These are phyloP conservation scores for Termitomyces sp. DNA, from an alignment of 768 basidiomycete genomes.

Conservation along the genomic window DNA sequence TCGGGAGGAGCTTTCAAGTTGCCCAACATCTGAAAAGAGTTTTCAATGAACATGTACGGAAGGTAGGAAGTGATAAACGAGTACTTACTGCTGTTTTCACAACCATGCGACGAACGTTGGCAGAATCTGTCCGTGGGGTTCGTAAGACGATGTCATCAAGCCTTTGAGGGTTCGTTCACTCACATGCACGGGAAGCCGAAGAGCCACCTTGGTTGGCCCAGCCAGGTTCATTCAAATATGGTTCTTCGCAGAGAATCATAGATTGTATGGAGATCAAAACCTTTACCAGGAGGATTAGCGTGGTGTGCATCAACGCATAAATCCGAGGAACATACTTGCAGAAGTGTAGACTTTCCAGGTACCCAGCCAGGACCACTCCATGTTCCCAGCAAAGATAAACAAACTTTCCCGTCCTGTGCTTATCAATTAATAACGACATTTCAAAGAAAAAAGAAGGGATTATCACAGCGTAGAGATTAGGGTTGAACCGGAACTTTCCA, in stretches of 20 bases:
- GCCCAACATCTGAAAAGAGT: constrained; percentile 63
- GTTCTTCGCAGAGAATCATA: constrained; percentile 93
- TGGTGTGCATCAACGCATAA: constrained; percentile 15
- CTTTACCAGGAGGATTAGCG: constrained; percentile 43
- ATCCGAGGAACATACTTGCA: constrained; percentile 50
- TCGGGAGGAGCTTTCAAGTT: constrained; percentile 79
- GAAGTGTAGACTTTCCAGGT: constrained; percentile 80
- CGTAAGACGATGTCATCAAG: background rate
- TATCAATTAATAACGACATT: background rate
- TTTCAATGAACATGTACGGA: background rate
- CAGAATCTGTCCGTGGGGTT: constrained; percentile 54
- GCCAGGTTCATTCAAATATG: constrained; percentile 90
- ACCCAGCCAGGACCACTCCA: constrained; percentile 96
- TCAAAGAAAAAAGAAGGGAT: background rate
- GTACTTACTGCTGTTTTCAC: constrained; percentile 73
- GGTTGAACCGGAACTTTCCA: constrained; percentile 88
- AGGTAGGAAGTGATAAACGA: background rate
- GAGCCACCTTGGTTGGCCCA: constrained; percentile 74
- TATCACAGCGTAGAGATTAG: constrained; percentile 85
- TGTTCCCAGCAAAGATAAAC: constrained; percentile 85
- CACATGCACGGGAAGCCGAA: constrained; percentile 73
- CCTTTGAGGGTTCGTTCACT: constrained; percentile 17
- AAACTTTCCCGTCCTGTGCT: constrained; percentile 87
- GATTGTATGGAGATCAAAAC: constrained; percentile 94
- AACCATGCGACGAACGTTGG: constrained; percentile 91